phyloP scores from a whole-genome alignment of 306 rosid species.

The Fragaria iinumae region DNA sequence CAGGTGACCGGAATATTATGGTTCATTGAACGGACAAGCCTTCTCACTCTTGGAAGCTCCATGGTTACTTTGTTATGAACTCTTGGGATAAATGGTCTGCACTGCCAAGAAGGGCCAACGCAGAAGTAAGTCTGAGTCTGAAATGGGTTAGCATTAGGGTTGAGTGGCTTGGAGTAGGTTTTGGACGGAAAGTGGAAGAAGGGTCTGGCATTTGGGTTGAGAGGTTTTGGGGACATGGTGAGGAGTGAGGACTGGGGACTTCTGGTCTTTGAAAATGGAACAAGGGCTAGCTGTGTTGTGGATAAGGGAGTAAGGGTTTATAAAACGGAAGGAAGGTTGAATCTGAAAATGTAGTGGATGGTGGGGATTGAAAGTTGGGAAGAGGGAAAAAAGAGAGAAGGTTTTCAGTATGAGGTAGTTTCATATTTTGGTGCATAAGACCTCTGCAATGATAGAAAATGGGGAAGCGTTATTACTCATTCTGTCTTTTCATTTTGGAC shows the following conservation, averaged over 20 bases:
- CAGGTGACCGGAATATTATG: not conserved
- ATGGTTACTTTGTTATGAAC: not conserved
- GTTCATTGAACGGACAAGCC: not conserved
- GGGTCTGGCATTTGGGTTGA: not conserved
- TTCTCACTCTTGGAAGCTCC: not conserved
- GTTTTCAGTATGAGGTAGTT: not conserved
- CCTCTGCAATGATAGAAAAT: not conserved
- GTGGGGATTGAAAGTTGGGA: not conserved
- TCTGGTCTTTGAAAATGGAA: not conserved
- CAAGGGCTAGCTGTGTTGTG: not conserved
- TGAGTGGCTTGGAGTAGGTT: not conserved
- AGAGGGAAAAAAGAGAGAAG: not conserved
- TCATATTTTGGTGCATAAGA: not conserved
- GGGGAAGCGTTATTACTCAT: not conserved
- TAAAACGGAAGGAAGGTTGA: not conserved
- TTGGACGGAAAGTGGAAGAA: not conserved
- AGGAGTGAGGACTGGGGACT: not conserved
- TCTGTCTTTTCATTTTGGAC: constrained; percentile 10
- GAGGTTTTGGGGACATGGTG: not conserved
- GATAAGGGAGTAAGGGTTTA: not conserved
- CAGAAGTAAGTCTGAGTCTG: not conserved
- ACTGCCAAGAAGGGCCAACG: not conserved
- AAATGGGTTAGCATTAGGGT: constrained; percentile 19
- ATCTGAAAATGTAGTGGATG: not conserved
- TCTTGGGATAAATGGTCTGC: not conserved